Evolutionary conservation across 139 green algal species (phyloP), one percentile per base, ranked within the genome.

Genomic region (Chlorella ohadii): DNA sequence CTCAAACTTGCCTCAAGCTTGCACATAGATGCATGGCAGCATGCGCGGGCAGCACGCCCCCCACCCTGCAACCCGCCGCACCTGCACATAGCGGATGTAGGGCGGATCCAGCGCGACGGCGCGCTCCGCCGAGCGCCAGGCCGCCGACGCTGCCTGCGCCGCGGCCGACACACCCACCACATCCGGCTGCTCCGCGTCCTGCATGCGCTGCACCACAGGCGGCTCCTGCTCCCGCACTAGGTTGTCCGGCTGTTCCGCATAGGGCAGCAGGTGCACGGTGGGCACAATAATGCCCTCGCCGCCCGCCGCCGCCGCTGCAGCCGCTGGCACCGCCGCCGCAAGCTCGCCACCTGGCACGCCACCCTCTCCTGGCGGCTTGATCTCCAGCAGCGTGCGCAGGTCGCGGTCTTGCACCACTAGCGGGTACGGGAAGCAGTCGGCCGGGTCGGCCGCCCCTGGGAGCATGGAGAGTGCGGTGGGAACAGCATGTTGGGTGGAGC

Each of bases 371-470:
- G 79, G 70, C 17, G 81, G 81, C 59, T 59, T 75, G 31, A 90
- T 88, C 68, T 90, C 86, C 59, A 90, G 70, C 44, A 90, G 23
- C 31, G 76, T 84, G 66, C 86, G 76, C 64, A 90, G 57, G 59
- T 90, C 86, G 28, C 28, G n/a, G 82, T 90, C 86, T 47, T 90
- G 86, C 47, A 90, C 82, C 7, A 90, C 31, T 59, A 90, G 63
- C 28, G 86, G 86, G 77, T 86, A 90, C 31, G 82, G 73, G 12
- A 56, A 33, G 57, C 70, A 81, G 2, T 90, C 86, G 22, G 76
- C 78, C 23, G 86, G 73, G 78, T 87, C 70, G 57, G 82, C 82
- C 19, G 3, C 6, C 22, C 86, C 85, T 80, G 72, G 27, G 41
- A 31, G 67, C 17, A 36, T 0, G 23, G 34, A 31, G 31, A 23